A percentile compares a stretch with the other conserved stretches of the same genome.
Conservation (phyloP, 2,329 filamentous ascomycete species). For the Shiraia sp. region DNA sequence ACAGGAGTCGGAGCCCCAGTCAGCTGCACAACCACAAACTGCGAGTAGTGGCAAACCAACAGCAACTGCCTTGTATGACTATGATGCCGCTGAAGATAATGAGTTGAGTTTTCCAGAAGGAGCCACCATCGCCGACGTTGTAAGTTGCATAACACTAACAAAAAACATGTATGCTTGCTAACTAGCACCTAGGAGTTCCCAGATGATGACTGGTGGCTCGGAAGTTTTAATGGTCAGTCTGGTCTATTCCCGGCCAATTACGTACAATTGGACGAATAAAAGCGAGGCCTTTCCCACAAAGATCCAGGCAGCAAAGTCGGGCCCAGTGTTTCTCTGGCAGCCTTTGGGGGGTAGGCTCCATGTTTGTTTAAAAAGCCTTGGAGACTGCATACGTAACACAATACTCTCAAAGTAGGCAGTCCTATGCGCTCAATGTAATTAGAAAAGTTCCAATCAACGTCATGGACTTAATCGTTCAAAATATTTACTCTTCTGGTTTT, state of each 20-base stretch:
- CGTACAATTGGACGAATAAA: slow-evolving; percentile 52
- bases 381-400: too few species aligned
- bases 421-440: too few species aligned
- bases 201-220: slow-evolving; percentile 99
- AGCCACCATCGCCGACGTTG: slow-evolving; percentile 77
- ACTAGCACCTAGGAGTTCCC: slow-evolving; percentile 75
- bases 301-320: not conserved
- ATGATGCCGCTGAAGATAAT: slow-evolving; percentile 96
- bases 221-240: slow-evolving; percentile 75
- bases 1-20: slow-evolving; percentile 31
- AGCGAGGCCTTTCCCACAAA: not conserved
- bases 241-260: slow-evolving; percentile 75
- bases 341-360: too few species aligned
- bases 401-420: too few species aligned
- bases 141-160: slow-evolving; percentile 58
- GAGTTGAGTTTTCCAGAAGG: slow-evolving; percentile 84
- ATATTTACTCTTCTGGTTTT: too few species aligned
- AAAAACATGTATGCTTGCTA: too few species aligned
- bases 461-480: too few species aligned
- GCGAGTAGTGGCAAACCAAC: slow-evolving; percentile 60
- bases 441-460: too few species aligned
- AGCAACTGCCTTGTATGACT: slow-evolving; percentile 89
- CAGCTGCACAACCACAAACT: slow-evolving; percentile 36
- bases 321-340: too few species aligned
- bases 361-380: too few species aligned